Percentiles rank a stretch among this genome's conserved stretches.
Evolutionary conservation across 75 land plant genomes (phyloP).

Genomic region (Pinus albicaulis): DNA sequence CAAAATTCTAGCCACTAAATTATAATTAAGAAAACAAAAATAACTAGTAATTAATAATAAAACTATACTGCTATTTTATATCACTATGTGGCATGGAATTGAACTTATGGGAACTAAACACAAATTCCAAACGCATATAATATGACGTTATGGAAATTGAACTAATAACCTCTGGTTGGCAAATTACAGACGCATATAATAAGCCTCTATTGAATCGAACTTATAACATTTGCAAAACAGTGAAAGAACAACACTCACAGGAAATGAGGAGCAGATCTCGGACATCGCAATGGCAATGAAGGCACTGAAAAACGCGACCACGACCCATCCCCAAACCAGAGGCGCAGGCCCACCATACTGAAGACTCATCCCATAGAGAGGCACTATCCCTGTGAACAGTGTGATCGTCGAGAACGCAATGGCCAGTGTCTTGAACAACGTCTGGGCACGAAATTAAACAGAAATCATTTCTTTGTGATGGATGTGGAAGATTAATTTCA

Average conservation of each 20-base stretch:
- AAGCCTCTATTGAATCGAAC: too few species aligned
- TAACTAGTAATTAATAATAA: too few species aligned
- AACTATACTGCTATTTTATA: too few species aligned
- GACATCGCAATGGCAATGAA: conserved; percentile 86
- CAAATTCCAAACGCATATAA: too few species aligned
- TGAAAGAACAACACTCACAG: conserved; percentile 33
- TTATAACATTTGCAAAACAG: too few species aligned
- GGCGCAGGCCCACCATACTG: conserved; percentile 67
- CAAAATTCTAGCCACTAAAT: too few species aligned
- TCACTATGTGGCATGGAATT: too few species aligned
- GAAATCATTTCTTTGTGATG: neutral
- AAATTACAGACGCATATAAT: neutral
- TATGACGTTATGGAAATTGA: too few species aligned
- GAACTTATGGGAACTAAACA: neutral
- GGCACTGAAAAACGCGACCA: conserved; percentile 79
- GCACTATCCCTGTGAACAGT: conserved; percentile 76
- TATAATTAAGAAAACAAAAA: too few species aligned
- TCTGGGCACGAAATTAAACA: conserved; percentile 28
- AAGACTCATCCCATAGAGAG: conserved; percentile 69
- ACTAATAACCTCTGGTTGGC: neutral
- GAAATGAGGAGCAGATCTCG: conserved; percentile 89
- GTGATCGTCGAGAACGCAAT: conserved; percentile 82
- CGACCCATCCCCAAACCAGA: conserved; percentile 84
- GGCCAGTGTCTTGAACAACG: conserved; percentile 69
- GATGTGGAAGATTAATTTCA: too few species aligned